phyloP scores from a whole-genome alignment of 495 filamentous ascomycete species.

The Penicillium manginii region DNA sequence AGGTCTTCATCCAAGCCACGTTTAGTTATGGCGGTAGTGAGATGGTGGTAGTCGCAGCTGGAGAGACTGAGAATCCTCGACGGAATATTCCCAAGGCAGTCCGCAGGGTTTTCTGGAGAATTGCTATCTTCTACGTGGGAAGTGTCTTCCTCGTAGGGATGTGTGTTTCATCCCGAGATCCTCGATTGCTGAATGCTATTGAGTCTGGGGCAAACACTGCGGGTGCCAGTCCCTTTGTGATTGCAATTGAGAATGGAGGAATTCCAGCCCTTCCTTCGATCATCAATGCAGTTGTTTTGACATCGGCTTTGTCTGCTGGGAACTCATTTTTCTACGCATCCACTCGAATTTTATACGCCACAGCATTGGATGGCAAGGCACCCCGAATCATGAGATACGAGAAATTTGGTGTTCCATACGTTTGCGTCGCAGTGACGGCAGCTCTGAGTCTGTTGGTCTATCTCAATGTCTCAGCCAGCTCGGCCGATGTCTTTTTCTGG shows the following conservation, averaged over 20 bases:
- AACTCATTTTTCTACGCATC: constrained; percentile 77
- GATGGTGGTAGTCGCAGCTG: constrained; percentile 73
- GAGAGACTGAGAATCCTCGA: constrained; percentile 76
- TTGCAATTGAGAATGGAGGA: constrained; percentile 58
- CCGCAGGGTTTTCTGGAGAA: constrained; percentile 78
- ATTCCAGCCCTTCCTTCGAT: constrained; percentile 69
- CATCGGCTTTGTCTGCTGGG: constrained; percentile 64
- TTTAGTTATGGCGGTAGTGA: constrained; percentile 64
- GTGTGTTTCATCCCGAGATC: constrained; percentile 34
- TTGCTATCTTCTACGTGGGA: constrained; percentile 74
- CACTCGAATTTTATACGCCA: constrained; percentile 69
- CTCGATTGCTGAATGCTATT: constrained; percentile 27
- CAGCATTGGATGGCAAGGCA: constrained; percentile 67
- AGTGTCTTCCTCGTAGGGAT: constrained; percentile 57
- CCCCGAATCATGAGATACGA: constrained; percentile 57
- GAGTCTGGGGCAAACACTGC: constrained; percentile 44
- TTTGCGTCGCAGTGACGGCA: constrained; percentile 32
- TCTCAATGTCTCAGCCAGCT: constrained; percentile 33
- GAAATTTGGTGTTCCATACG: constrained; percentile 46
- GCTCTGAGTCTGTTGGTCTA: constrained; percentile 33
- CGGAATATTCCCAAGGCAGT: constrained; percentile 76
- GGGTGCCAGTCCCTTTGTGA: constrained; percentile 33
- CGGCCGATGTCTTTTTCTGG: constrained; percentile 47
- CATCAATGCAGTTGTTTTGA: constrained; percentile 74
- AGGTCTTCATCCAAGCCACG: constrained; percentile 41